Evolutionary conservation across 306 rosid species (phyloP), one percentile per base, ranked within the genome.

Genomic region (Prunus campanulata): DNA sequence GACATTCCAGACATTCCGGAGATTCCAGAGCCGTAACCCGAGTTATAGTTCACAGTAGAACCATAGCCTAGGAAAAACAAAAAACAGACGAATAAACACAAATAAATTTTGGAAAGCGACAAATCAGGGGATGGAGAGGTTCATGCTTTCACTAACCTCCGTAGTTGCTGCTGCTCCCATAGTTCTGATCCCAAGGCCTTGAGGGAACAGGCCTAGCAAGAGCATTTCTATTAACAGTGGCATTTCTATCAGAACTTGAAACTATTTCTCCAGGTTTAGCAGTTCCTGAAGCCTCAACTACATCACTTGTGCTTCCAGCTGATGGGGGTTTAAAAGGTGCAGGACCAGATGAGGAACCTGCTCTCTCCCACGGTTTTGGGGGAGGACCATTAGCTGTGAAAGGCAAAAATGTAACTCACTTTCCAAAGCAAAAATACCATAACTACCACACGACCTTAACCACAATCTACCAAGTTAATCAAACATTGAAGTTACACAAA

Each of bases 271-370:
- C 99, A 30, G 96, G 98, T 76, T 74, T 90, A 56, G 99, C 96
- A 68, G 98, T 96, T 76, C 98, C 97, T 16, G 99, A 96, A 74
- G 99, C 91, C 88, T 96, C 99, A 77, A 96, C 99, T 27, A 96
- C 90, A 47, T 88, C 90, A 78, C 97, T 96, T 2, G 99, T 96
- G 81, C 75, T 86, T 70, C 99, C 99, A 39, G 79, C 84, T 19
- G 99, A 91, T 12, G 98, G 87, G 18, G 99, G 97, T 74, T 77
- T 96, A 73, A 92, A 96, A 63, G 99, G 99, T 25, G 93, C 89
- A 3, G 98, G 90, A 15, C 98, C 93, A 27, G 97, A 80, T 4
- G 99, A 91, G 56, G 87, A 81, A 79, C 98, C 97, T 18, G 85
- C 89, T 64, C 87, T 90, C 70, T 96, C 98, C 99, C 99, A 96